phyloP scores from a whole-genome alignment of 1,139 yeast genomes.

The Yamadazyma atmosphaerica region DNA sequence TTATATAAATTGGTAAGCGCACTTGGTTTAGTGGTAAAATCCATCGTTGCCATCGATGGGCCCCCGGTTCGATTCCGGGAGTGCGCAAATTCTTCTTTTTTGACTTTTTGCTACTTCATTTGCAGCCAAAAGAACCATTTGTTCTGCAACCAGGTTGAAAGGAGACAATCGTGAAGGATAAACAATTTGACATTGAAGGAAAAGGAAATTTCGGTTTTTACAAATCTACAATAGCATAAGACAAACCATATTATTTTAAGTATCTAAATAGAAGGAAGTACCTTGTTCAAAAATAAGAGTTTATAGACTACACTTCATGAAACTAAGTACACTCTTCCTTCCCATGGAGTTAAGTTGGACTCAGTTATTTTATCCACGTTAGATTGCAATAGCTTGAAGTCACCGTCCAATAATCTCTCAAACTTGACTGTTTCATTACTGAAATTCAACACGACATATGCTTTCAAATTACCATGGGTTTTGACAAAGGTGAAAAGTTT shows the following conservation, averaged over 20 bases:
- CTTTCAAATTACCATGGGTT: conserved; percentile 16
- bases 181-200: too few species aligned
- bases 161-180: too few species aligned
- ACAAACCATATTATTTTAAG: too few species aligned
- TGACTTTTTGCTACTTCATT: too few species aligned
- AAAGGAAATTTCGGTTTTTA: too few species aligned
- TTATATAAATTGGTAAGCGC: too few species aligned
- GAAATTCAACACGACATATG: conserved; percentile 49
- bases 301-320: too few species aligned
- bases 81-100: conserved; percentile 1
- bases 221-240: too few species aligned
- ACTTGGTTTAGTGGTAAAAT: conserved; percentile 4
- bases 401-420: conserved; percentile 29
- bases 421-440: conserved; percentile 32
- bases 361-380: conserved; percentile 25
- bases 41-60: conserved; percentile 4
- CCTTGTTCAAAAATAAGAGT: too few species aligned
- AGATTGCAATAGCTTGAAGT: conserved; percentile 24
- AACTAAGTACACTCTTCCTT: conserved; percentile 34
- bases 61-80: conserved; percentile 6
- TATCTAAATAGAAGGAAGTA: too few species aligned
- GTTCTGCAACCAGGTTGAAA: too few species aligned
- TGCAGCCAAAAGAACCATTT: too few species aligned
- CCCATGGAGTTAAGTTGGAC: conserved; percentile 32
- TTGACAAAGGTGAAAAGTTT: conserved; percentile 13